These are phyloP conservation scores for Phytopythium delawarense DNA, from an alignment of 352 stramenopile species.

Conservation along the genomic window DNA sequence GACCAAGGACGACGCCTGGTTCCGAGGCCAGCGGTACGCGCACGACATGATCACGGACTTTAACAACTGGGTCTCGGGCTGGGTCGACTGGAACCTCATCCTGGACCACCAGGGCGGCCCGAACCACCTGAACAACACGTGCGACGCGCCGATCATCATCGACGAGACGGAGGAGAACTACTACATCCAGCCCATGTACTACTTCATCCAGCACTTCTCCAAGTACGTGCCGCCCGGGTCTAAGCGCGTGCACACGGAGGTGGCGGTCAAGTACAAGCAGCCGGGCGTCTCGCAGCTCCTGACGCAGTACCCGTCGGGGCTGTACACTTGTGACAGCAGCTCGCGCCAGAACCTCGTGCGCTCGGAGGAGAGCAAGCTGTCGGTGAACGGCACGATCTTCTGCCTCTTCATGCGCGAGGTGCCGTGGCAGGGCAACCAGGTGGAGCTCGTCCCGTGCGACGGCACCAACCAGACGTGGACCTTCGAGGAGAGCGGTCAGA, in stretches of 20 bases:
- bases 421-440: slow-evolving; percentile 53
- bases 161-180: slow-evolving; percentile 60
- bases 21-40: slow-evolving; percentile 80
- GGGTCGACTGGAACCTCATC: slow-evolving; percentile 93
- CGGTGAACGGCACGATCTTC: slow-evolving; percentile 53
- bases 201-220: slow-evolving; percentile 90
- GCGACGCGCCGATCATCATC: slow-evolving; percentile 79
- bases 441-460: slow-evolving; percentile 61
- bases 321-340: slow-evolving; percentile 65
- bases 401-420: slow-evolving; percentile 56
- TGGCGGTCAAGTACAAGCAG: slow-evolving; percentile 40
- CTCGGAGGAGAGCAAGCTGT: slow-evolving; percentile 66
- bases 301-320: slow-evolving; percentile 48
- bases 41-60: slow-evolving; percentile 90
- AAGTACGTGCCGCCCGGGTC: slow-evolving; percentile 82
- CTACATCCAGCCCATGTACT: slow-evolving; percentile 88
- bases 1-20: slow-evolving; percentile 64
- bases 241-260: slow-evolving; percentile 50
- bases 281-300: slow-evolving; percentile 62
- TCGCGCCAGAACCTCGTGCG: slow-evolving; percentile 52
- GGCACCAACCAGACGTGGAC: slow-evolving; percentile 68
- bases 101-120: slow-evolving; percentile 84
- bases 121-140: slow-evolving; percentile 83
- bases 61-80: slow-evolving; percentile 85
- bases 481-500: slow-evolving; percentile 42